Conservation (phyloP, 1,139 yeast genomes). For the Yamadazyma epiphylla region DNA sequence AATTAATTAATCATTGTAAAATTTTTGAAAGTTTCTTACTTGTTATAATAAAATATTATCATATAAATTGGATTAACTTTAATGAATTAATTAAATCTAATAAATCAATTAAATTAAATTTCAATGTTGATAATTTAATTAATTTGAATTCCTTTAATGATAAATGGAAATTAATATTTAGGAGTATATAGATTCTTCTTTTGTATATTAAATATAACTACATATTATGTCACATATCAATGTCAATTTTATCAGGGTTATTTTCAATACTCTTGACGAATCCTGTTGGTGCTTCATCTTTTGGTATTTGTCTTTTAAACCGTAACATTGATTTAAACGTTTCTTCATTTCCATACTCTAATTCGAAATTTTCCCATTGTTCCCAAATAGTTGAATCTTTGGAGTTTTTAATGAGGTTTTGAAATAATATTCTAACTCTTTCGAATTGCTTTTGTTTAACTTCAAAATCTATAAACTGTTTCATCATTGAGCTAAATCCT, state of each 20-base stretch:
- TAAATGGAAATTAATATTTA: constrained; percentile 35
- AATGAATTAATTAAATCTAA: constrained; percentile 31
- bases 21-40: constrained; percentile 33
- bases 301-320: constrained; percentile 40
- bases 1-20: constrained; percentile 26
- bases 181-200: constrained; percentile 7
- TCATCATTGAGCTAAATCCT: constrained; percentile 28
- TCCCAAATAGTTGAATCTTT: constrained; percentile 9
- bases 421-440: constrained; percentile 60
- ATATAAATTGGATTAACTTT: constrained; percentile 40
- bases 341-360: constrained; percentile 64
- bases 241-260: constrained; percentile 69
- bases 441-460: constrained; percentile 40
- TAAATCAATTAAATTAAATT: constrained; percentile 37
- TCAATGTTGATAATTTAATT: constrained; percentile 26
- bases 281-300: constrained; percentile 36
- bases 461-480: constrained; percentile 48
- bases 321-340: constrained; percentile 75
- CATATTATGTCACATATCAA: constrained; percentile 43
- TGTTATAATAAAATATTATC: constrained; percentile 36
- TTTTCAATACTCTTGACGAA: constrained; percentile 46
- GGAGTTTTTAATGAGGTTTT: constrained; percentile 12
- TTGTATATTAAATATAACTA: neutral
- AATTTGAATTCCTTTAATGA: constrained; percentile 37
- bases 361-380: constrained; percentile 72